Conservation (phyloP, 768 basidiomycete genomes). For the Crepidotus variabilis region DNA sequence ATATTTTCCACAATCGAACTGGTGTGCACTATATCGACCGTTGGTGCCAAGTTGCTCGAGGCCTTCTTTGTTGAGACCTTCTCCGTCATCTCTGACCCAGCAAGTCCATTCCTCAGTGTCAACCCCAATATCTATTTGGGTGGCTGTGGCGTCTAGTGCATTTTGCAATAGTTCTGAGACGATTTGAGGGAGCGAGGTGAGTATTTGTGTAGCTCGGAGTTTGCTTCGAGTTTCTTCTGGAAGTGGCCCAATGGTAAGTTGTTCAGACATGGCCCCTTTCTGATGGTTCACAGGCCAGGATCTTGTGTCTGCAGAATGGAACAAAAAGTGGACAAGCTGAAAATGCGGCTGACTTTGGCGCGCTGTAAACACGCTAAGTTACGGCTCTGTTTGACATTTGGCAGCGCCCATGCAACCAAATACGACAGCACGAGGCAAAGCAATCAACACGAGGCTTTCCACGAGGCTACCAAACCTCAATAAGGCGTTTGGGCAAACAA, state of each 20-base stretch:
- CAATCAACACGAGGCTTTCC: constrained; percentile 9
- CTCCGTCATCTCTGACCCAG: constrained; percentile 84
- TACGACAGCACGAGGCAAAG: constrained; percentile 7
- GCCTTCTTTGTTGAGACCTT: constrained; percentile 63
- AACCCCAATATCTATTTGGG: constrained; percentile 65
- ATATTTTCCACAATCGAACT: not conserved
- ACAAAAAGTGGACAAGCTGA: not conserved
- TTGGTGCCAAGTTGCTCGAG: constrained; percentile 51
- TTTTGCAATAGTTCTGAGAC: constrained; percentile 89
- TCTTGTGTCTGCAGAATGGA: not conserved
- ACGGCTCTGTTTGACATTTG: constrained; percentile 6
- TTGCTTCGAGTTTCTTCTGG: constrained; percentile 59
- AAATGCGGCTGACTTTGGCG: constrained; percentile 14
- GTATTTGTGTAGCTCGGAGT: constrained; percentile 78
- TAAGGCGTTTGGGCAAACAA: constrained; percentile 7
- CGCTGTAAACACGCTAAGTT: not conserved
- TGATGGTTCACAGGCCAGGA: not conserved
- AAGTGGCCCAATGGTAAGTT: constrained; percentile 39
- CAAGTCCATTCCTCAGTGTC: constrained; percentile 78
- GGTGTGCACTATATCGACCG: constrained; percentile 67
- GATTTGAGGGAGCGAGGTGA: constrained; percentile 78
- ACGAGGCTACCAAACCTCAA: constrained; percentile 10
- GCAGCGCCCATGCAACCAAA: constrained; percentile 14
- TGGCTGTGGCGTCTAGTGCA: constrained; percentile 77
- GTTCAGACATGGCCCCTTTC: constrained; percentile 20